Base-by-base conservation (phyloP, 2,329 filamentous ascomycete genomes). In the Ophiostoma montium region DNA sequence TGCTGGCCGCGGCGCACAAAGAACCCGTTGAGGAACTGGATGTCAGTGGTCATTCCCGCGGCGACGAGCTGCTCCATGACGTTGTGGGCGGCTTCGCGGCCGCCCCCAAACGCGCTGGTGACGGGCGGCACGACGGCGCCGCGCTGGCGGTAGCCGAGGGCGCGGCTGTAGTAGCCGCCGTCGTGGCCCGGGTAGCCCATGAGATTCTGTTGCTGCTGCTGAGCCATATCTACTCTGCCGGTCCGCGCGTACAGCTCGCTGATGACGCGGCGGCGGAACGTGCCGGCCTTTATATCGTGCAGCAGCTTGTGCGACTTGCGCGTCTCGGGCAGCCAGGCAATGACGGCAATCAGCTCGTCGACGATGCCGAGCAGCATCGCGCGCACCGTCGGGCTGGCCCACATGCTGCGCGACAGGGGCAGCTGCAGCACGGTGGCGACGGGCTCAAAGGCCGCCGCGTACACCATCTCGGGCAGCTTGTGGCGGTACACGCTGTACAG, bases 1-100 rank as follows among this genome's bases (percentile, higher is more conserved):
- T 85, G 76, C 57, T 76, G 72, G 0, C 84, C 92, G 36, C 82
- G 75, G 46, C 70, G 72, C 31, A 94, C 72, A 52, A 98, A 83
- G 66, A 90, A 98, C 1, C 89, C 90, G 61, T 94, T 95, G 56
- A 90, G 75, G 59, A 82, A 94, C 42, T 89, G 78, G 36, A 95
- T 76, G 58, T 95, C 87, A 0, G 86, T 87, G 51, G 70, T 65
- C 53, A 67, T 66, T 1, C 84, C 82, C 1, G 65, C 62, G 11
- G 76, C 66, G 12, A 89, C 68, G 57, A 82, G 78, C 48, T 74
- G 71, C 6, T 85, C 67, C 78, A 94, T 87, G 18, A 70, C 74
- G 57, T 78, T 85, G 38, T 63, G 58, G n/a, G 42, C 42, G 16
- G 42, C 42, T 5, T 8, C 23, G 42, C 30, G 16, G 1, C 32